phyloP scores from a whole-genome alignment of 768 basidiomycete genomes.

The Boletus patriciae region DNA sequence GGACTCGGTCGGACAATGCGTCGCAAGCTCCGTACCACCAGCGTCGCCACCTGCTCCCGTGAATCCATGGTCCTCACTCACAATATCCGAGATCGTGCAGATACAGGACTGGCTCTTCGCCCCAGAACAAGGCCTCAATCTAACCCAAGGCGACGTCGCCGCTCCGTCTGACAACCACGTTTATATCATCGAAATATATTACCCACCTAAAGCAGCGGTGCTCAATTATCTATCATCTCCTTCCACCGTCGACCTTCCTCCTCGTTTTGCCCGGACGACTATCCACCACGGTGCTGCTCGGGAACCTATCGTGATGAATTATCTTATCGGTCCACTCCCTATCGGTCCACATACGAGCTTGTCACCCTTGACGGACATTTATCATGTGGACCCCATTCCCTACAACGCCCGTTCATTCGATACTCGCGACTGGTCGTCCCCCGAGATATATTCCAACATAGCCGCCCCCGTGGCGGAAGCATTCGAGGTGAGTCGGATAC shows the following conservation, averaged over 20 bases:
- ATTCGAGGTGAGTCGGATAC: slow-evolving; percentile 38
- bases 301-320: slow-evolving; percentile 50
- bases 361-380: slow-evolving; percentile 48
- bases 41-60: slow-evolving; percentile 42
- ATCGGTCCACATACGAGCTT: slow-evolving; percentile 41
- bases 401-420: slow-evolving; percentile 50
- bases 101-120: slow-evolving; percentile 48
- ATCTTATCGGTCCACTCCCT: slow-evolving; percentile 60
- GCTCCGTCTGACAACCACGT: slow-evolving; percentile 49
- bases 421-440: slow-evolving; percentile 22
- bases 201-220: slow-evolving; percentile 49
- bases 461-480: slow-evolving; percentile 41
- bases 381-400: slow-evolving; percentile 52
- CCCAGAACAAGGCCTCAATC: slow-evolving; percentile 45
- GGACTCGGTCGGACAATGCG: slow-evolving; percentile 35
- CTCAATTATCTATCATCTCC: slow-evolving; percentile 46
- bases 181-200: slow-evolving; percentile 49
- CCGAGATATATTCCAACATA: slow-evolving; percentile 32
- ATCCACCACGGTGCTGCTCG: slow-evolving; percentile 48
- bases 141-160: slow-evolving; percentile 40
- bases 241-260: slow-evolving; percentile 27
- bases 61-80: slow-evolving; percentile 56
- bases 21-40: slow-evolving; percentile 28
- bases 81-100: slow-evolving; percentile 42
- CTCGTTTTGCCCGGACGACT: slow-evolving; percentile 48